A percentile compares a stretch with the other conserved stretches of the same genome.
These are phyloP conservation scores for Pichia membranifaciens DNA, from an alignment of 805 yeast species.

Conservation along the genomic window DNA sequence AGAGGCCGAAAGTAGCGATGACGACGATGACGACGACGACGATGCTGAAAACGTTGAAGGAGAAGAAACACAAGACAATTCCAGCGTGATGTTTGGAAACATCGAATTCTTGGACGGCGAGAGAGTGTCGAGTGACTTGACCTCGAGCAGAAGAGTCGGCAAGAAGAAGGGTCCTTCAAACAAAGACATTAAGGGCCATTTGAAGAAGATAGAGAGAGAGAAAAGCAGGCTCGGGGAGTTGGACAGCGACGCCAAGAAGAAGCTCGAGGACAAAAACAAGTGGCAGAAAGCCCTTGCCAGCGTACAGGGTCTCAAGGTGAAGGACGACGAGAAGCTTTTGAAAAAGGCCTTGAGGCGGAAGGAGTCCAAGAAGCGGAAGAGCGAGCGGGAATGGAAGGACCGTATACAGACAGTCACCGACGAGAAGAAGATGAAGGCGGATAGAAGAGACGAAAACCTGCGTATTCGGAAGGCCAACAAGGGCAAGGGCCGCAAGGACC, in stretches of 20 bases:
- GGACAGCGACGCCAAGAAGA: conserved; percentile 55
- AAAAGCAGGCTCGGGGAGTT: conserved; percentile 55
- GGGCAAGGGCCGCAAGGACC: conserved; percentile 72
- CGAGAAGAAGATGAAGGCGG: conserved; percentile 65
- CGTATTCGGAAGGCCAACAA: conserved; percentile 80
- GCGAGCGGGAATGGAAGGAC: conserved; percentile 89
- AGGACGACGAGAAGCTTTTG: conserved; percentile 84
- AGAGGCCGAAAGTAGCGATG: conserved; percentile 31
- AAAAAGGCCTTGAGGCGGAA: conserved; percentile 81
- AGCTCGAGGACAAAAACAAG: conserved; percentile 61
- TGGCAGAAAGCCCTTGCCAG: conserved; percentile 84
- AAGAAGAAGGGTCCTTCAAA: conserved; percentile 78
- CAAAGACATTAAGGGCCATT: conserved; percentile 78
- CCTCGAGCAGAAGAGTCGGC: conserved; percentile 50
- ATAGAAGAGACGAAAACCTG: conserved; percentile 89
- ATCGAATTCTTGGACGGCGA: conserved; percentile 80
- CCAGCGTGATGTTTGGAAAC: conserved; percentile 65
- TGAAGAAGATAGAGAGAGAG: conserved; percentile 67
- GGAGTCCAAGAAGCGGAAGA: conserved; percentile 75
- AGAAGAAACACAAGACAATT: conserved; percentile 28
- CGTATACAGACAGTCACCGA: conserved; percentile 76
- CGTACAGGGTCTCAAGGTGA: conserved; percentile 82
- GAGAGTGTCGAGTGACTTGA: conserved; percentile 67
- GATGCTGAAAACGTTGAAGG: conserved; percentile 25
- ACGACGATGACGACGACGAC: conserved; percentile 37